Evolutionary conservation across 495 filamentous ascomycete species (phyloP).

Genomic region (Aspergillus affinis): DNA sequence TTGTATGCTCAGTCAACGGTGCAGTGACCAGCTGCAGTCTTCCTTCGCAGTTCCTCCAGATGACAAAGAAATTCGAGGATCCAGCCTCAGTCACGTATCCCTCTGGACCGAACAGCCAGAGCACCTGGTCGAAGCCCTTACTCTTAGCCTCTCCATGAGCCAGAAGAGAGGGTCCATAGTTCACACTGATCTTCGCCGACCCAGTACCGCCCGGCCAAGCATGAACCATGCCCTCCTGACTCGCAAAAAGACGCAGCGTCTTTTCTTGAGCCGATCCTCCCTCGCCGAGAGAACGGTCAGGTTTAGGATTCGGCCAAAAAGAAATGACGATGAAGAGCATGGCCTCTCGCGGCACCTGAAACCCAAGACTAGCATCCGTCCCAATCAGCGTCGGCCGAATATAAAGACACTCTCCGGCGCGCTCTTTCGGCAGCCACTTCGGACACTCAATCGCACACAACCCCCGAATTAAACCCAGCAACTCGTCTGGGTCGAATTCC

Average conservation of each 20-base stretch:
- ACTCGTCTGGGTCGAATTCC: background rate
- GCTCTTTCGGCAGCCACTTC: slow-evolving; percentile 1
- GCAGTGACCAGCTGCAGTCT: background rate
- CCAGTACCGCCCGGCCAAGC: slow-evolving; percentile 6
- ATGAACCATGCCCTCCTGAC: background rate
- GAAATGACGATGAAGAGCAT: slow-evolving; percentile 1
- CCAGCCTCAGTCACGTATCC: slow-evolving; percentile 5
- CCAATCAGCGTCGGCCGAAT: slow-evolving; percentile 6
- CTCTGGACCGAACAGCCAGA: slow-evolving; percentile 6
- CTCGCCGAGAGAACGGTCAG: background rate
- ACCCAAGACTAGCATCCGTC: background rate
- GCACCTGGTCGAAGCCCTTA: slow-evolving; percentile 1
- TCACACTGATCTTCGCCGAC: slow-evolving; percentile 4
- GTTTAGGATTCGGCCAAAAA: background rate
- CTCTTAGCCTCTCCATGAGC: background rate
- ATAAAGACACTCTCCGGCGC: background rate
- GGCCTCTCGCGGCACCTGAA: slow-evolving; percentile 1
- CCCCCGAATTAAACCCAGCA: background rate
- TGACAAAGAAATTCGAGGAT: slow-evolving; percentile 3
- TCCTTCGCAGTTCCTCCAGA: slow-evolving; percentile 1
- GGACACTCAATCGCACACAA: background rate
- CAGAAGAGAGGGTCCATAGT: slow-evolving; percentile 3
- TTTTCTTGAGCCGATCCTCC: no score
- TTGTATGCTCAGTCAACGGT: slow-evolving; percentile 4
- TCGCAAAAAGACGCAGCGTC: background rate